Evolutionary conservation across 495 filamentous ascomycete genomes (phyloP).

Genomic region (Geopyxis carbonaria): DNA sequence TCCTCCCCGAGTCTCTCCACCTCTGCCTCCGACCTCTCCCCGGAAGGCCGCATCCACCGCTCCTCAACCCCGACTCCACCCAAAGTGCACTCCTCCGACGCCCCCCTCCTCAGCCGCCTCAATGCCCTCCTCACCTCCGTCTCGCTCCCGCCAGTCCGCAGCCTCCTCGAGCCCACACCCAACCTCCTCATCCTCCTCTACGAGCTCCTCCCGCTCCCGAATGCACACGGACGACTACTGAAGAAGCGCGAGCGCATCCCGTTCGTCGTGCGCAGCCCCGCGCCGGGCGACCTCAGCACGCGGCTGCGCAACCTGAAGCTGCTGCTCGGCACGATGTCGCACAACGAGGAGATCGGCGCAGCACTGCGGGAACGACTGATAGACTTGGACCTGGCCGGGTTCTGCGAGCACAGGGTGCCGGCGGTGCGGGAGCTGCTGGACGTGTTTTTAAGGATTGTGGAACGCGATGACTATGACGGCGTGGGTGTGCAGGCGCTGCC

Average conservation of each 20-base stretch:
- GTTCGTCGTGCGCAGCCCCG: constrained; percentile 8
- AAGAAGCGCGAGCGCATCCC: constrained; percentile 12
- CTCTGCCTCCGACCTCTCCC: constrained; percentile 84
- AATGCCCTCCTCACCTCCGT: constrained; percentile 16
- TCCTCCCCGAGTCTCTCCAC: constrained; percentile 37
- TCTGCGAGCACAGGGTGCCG: constrained; percentile 15
- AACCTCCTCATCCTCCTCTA: constrained; percentile 19
- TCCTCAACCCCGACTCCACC: no score
- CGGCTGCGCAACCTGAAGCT: constrained; percentile 32
- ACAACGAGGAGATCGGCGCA: constrained; percentile 36
- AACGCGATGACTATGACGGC: no score
- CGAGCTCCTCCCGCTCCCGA: constrained; percentile 14
- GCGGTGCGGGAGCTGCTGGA: constrained; percentile 9
- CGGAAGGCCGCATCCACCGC: constrained; percentile 18
- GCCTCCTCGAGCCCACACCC: constrained; percentile 19
- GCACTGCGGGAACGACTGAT: constrained; percentile 22
- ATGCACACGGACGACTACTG: not conserved
- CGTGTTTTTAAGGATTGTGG: no score
- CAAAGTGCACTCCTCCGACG: constrained; percentile 4
- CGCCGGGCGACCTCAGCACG: constrained; percentile 8
- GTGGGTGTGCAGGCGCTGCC: no score
- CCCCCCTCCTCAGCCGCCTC: constrained; percentile 13
- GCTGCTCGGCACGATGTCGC: constrained; percentile 56
- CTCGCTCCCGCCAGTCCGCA: constrained; percentile 14
- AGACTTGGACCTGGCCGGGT: constrained; percentile 13